These are phyloP conservation scores for Leccinum broughii DNA, from an alignment of 768 basidiomycete species.

Conservation along the genomic window DNA sequence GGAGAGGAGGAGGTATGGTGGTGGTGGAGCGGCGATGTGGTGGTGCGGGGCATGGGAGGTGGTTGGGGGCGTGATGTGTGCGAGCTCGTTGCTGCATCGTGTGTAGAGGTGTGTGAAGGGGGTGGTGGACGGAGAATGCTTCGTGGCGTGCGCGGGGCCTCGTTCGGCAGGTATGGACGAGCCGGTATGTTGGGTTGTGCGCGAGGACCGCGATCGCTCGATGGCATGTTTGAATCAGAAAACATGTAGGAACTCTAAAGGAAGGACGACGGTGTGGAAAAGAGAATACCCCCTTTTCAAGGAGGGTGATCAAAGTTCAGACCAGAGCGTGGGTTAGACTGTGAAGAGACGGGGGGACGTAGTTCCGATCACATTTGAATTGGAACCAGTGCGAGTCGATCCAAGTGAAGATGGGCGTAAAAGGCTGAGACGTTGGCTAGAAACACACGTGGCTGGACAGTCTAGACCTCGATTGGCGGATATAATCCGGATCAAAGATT, in stretches of 20 bases:
- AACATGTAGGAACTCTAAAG: background rate
- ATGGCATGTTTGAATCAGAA: slow-evolving; percentile 13
- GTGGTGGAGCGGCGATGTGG: slow-evolving; percentile 14
- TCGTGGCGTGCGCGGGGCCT: slow-evolving; percentile 13
- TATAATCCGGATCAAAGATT: background rate
- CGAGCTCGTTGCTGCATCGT: slow-evolving; percentile 6
- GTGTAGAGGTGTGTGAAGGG: slow-evolving; percentile 1
- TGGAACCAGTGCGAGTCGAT: slow-evolving; percentile 9
- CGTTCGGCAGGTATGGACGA: slow-evolving; percentile 7
- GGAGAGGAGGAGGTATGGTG: slow-evolving; percentile 29
- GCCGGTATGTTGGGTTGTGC: background rate
- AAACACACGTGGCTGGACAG: too few species aligned
- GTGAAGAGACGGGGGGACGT: background rate
- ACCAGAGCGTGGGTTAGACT: slow-evolving; percentile 1
- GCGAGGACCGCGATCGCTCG: slow-evolving; percentile 2
- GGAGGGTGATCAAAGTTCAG: slow-evolving; percentile 6
- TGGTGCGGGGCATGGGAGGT: slow-evolving; percentile 12
- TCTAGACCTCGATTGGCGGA: too few species aligned
- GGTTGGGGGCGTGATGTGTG: slow-evolving; percentile 4
- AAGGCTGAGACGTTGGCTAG: too few species aligned
- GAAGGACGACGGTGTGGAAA: too few species aligned
- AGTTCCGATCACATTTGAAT: slow-evolving; percentile 24
- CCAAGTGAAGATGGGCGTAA: too few species aligned
- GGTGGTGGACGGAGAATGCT: slow-evolving; percentile 22
- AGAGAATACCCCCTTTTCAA: too few species aligned